Percentiles rank a stretch among this genome's conserved stretches.
These are phyloP conservation scores for Brettanomyces bruxellensis DNA, from an alignment of 805 yeast species.

Conservation along the genomic window DNA sequence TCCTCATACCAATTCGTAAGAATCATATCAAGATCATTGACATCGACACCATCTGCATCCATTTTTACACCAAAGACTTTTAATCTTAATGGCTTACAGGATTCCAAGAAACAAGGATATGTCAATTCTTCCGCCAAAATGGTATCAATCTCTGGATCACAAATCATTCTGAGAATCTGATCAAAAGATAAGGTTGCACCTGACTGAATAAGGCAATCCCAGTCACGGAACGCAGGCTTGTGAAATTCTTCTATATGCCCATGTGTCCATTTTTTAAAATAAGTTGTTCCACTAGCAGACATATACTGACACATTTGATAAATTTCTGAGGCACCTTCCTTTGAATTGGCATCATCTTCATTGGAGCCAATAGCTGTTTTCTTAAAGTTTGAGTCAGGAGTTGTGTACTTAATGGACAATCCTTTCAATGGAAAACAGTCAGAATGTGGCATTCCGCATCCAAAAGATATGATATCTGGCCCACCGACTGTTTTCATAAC, in stretches of 20 bases:
- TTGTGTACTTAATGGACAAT: conserved; percentile 18
- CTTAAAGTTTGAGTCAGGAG: conserved; percentile 35
- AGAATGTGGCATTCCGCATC: conserved; percentile 50
- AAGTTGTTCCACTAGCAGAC: conserved; percentile 37
- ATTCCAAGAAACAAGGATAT: conserved; percentile 78
- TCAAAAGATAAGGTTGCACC: conserved; percentile 95
- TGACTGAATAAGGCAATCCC: conserved; percentile 62
- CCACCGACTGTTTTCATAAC: conserved; percentile 19
- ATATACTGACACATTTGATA: conserved; percentile 46
- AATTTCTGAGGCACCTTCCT: conserved; percentile 19
- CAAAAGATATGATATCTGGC: conserved; percentile 35
- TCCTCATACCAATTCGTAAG: conserved; percentile 61
- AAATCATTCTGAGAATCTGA: conserved; percentile 66
- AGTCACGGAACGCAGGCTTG: conserved; percentile 40
- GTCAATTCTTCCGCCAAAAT: conserved; percentile 75
- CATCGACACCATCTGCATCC: conserved; percentile 72
- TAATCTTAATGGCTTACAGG: conserved; percentile 67
- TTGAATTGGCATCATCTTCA: conserved; percentile 7
- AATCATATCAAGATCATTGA: conserved; percentile 53
- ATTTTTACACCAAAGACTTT: conserved; percentile 63
- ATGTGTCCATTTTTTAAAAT: conserved; percentile 30
- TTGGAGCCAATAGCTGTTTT: conserved; percentile 30
- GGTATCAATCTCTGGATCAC: conserved; percentile 65
- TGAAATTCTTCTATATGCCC: conserved; percentile 36
- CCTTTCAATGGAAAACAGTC: conserved; percentile 40